Evolutionary conservation across 768 basidiomycete species (phyloP), one percentile per base, ranked within the genome.

Genomic region (Russula olivacea): DNA sequence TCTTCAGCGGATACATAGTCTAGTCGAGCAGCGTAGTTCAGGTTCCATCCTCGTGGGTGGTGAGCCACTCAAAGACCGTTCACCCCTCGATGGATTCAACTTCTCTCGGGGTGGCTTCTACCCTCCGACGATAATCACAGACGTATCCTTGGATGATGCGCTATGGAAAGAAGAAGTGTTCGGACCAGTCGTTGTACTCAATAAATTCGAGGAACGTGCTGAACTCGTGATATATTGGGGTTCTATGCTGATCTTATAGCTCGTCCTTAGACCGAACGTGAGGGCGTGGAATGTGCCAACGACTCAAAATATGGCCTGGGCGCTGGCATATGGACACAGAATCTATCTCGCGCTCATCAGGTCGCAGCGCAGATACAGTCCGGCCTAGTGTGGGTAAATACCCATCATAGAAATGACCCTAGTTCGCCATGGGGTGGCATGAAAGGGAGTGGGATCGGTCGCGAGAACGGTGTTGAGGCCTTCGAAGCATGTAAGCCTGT

Each of bases 371-470:
- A 76, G 38, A 84, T 94, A 40, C 80, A 93, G 67, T 77, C 86
- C 19, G 92, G 92, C 5, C 70, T 93, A 34, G 87, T 89, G 50
- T 94, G 92, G 92, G 82, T 93, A 41, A 93, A 94, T 71, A 91
- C 88, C 0, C 90, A 93, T 67, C 92, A 94, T 70, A 81, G 91
- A 51, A 93, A 94, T 68, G 91, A 93, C 70, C 92, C 92, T 9
- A 88, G 87, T 66, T 91, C 89, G 36, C 91, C 92, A 45, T 94
- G 92, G 89, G 91, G 91, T 21, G 91, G 91, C 7, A 89, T 92
- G 89, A 92, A 93, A 72, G 87, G 88, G 66, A 93, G 91, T 68
- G 91, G 91, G 1, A 87, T 91, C 57, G 91, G 92, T 6, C 75
- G 92, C 61, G 92, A 94, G 71, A 94, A 94, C 66, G 92, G 92